Evolutionary conservation across 768 basidiomycete species (phyloP), one percentile per base, ranked within the genome.

Genomic region (Boletus rubroflammeus): DNA sequence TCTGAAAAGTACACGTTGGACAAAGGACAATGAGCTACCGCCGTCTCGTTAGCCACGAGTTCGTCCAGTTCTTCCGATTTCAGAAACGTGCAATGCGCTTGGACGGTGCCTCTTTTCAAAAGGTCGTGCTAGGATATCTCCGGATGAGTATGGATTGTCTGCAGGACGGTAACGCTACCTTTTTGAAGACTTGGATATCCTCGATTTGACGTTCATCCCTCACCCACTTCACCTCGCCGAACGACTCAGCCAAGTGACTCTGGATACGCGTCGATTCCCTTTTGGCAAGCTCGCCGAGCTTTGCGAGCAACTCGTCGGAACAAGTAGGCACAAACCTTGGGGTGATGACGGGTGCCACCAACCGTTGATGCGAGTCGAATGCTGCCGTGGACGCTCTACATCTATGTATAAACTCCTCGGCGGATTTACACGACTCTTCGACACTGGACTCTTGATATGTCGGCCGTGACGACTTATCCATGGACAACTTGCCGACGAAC

Each of bases 241-340:
- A 75, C 1, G 88, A 81, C 65, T 95, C 93, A 0, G 91, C 86
- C 66, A 95, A 72, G 63, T 96, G 93, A 59, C 87, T 91, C 65
- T 94, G 91, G 0, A 93, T 73, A 44, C 78, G 76, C 9, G 86
- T 66, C n/a, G 71, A 67, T 38, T 75, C 65, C 31, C 68, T 63
- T 25, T 69, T 55, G 0, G 85, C 77, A 1, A 94, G 70, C 8
- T 75, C 66, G 4, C 82, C 85, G 0, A 96, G 74, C 9, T 82
- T 85, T 9, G 58, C 56, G 0, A 95, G 76, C 29, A 94, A 75
- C 41, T 79, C 82, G 47, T 88, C 76, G 2, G 90, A 87, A 66
- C 92, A 95, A 0, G 92, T 92, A 1, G 93, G 93, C 3, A 95
- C 85, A 59, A 95, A 96, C 17, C 93, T 82, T 0, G 93, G 93